These are phyloP conservation scores for Pigoraptor vietnamica DNA, from an alignment of 78 protist genomes.

Conservation along the genomic window DNA sequence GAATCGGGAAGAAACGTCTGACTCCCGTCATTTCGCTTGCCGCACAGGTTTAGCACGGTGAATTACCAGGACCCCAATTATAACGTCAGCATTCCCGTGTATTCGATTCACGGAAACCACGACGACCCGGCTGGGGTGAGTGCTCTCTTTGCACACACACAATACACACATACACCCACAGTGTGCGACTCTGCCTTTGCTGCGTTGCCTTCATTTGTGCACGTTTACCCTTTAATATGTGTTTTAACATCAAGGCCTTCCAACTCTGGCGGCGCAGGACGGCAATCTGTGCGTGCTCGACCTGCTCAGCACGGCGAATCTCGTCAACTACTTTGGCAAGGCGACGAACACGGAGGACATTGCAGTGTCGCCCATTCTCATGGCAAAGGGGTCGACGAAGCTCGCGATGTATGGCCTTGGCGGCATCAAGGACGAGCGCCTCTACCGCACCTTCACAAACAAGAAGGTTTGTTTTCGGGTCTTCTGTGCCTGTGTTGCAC, in stretches of 20 bases:
- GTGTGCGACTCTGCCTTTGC: too few relatives aligned
- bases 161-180: too few relatives aligned
- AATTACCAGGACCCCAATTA: constrained; percentile 93
- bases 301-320: constrained; percentile 53
- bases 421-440: constrained; percentile 89
- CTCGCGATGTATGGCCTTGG: constrained; percentile 97
- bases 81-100: constrained; percentile 94
- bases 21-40: too few relatives aligned
- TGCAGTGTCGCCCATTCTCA: constrained; percentile 71
- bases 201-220: too few relatives aligned
- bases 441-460: constrained; percentile 69
- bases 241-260: too few relatives aligned
- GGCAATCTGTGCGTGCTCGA: constrained; percentile 82
- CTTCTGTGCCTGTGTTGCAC: background rate
- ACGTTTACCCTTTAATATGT: too few relatives aligned
- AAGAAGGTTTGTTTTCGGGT: constrained; percentile 12
- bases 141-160: too few relatives aligned
- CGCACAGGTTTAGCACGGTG: constrained; percentile 39
- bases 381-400: constrained; percentile 58
- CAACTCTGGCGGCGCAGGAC: too few relatives aligned
- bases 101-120: constrained; percentile 98
- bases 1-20: background rate
- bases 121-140: constrained; percentile 96
- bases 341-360: constrained; percentile 62
- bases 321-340: constrained; percentile 93